These are phyloP conservation scores for Pichia sp. DNA, from an alignment of 1,139 yeast genomes.

Conservation along the genomic window DNA sequence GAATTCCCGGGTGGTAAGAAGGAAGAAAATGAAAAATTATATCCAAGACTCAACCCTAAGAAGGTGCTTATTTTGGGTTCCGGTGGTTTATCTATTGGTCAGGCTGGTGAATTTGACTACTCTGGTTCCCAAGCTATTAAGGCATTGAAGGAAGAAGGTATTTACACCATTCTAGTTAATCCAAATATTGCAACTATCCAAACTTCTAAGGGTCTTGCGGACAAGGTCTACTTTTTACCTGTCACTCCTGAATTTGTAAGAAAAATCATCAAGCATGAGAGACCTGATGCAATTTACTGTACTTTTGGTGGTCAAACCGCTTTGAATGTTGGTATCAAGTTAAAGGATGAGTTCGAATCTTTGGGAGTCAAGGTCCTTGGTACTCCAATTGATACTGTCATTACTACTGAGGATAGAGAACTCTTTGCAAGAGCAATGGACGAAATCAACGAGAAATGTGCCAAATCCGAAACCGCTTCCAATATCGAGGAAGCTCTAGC, in stretches of 20 bases:
- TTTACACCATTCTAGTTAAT: conserved; percentile 88
- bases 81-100: conserved; percentile 98
- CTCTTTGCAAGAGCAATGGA: conserved; percentile 92
- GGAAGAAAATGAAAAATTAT: conserved; percentile 68
- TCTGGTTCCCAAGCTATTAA: conserved; percentile 87
- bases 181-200: conserved; percentile 99
- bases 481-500: conserved; percentile 72
- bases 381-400: conserved; percentile 92
- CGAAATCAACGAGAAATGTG: conserved; percentile 91
- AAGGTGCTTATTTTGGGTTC: conserved; percentile 96
- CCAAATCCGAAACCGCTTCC: conserved; percentile 83
- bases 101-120: conserved; percentile 99
- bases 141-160: conserved; percentile 96
- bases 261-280: conserved; percentile 88
- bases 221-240: conserved; percentile 94
- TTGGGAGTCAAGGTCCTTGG: conserved; percentile 95
- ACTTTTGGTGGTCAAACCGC: conserved; percentile 99
- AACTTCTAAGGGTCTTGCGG: conserved; percentile 96
- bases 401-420: conserved; percentile 97
- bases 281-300: conserved; percentile 95
- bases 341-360: conserved; percentile 90
- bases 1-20: conserved; percentile 85
- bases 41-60: conserved; percentile 78
- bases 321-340: conserved; percentile 86
- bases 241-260: conserved; percentile 95